Evolutionary conservation across 208 protist species (phyloP).

Genomic region (Jaenimonas drosophilae): DNA sequence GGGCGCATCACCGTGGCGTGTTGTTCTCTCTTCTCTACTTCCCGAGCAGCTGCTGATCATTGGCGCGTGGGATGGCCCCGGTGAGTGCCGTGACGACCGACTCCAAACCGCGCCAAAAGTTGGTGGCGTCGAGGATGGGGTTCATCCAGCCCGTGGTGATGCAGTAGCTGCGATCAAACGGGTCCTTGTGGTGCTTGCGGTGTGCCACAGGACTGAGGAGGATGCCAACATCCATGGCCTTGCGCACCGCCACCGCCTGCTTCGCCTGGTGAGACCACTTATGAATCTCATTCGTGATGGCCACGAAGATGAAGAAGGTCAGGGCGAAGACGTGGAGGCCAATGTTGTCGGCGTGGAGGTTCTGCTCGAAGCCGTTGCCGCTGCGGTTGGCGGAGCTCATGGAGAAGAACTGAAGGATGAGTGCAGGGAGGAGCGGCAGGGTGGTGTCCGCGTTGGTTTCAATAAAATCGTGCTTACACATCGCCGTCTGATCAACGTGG

Average conservation of each 20-base stretch:
- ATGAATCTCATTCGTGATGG: conserved; percentile 92
- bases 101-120: conserved; percentile 89
- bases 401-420: conserved; percentile 41
- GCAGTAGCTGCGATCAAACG: conserved; percentile 90
- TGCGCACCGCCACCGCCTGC: conserved; percentile 38
- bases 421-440: conserved; percentile 70
- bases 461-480: conserved; percentile 91
- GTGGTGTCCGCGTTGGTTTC: conserved; percentile 94
- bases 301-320: conserved; percentile 70
- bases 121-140: conserved; percentile 62
- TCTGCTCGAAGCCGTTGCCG: conserved; percentile 40
- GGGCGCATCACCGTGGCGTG: not conserved
- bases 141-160: conserved; percentile 95
- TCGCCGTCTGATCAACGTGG: conserved; percentile 87
- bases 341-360: conserved; percentile 47
- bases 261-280: conserved; percentile 89
- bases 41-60: conserved; percentile 72
- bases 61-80: conserved; percentile 67
- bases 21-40: conserved; percentile 24
- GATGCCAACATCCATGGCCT: conserved; percentile 61
- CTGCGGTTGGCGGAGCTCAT: conserved; percentile 18
- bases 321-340: conserved; percentile 61
- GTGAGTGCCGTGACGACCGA: conserved; percentile 64
- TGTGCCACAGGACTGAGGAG: conserved; percentile 80
- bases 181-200: conserved; percentile 86